Percentiles rank a stretch among this genome's conserved stretches.
Evolutionary conservation across 495 filamentous ascomycete genomes (phyloP).

Genomic region (Aspergillus asperescens): DNA sequence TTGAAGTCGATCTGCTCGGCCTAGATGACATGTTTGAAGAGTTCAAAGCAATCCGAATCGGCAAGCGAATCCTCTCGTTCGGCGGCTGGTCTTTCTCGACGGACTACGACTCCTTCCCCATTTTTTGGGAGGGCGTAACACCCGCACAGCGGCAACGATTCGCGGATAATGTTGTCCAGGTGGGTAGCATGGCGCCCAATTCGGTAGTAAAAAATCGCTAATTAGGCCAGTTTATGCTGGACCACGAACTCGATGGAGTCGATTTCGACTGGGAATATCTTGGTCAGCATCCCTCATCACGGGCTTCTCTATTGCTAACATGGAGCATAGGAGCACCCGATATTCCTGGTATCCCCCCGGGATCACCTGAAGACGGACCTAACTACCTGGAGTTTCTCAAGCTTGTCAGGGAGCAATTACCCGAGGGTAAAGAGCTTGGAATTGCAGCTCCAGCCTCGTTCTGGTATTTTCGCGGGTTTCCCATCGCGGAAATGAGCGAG

Average conservation of each 20-base stretch:
- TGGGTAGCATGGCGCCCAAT: background rate
- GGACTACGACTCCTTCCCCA: constrained; percentile 24
- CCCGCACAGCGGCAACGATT: background rate
- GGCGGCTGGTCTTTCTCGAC: constrained; percentile 47
- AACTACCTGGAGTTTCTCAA: constrained; percentile 28
- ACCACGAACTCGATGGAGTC: background rate
- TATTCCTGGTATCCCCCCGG: constrained; percentile 34
- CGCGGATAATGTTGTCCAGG: constrained; percentile 14
- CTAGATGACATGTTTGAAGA: constrained; percentile 14
- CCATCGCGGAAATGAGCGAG: constrained; percentile 25
- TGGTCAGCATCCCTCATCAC: too few relatives aligned
- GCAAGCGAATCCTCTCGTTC: constrained; percentile 35
- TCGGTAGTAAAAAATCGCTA: too few relatives aligned
- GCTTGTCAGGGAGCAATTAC: background rate
- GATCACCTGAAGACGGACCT: background rate
- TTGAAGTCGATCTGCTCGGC: constrained; percentile 21
- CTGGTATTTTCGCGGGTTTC: constrained; percentile 28
- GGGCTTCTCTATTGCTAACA: too few relatives aligned
- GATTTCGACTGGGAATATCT: background rate
- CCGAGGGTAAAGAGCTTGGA: constrained; percentile 4
- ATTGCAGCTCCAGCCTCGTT: constrained; percentile 23
- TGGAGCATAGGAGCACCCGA: constrained; percentile 21
- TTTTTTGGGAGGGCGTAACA: constrained; percentile 30
- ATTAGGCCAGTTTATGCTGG: too few relatives aligned
- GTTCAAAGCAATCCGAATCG: constrained; percentile 17